Conservation (phyloP, 2,329 filamentous ascomycete species). For the Penicillium sclerotigenum region DNA sequence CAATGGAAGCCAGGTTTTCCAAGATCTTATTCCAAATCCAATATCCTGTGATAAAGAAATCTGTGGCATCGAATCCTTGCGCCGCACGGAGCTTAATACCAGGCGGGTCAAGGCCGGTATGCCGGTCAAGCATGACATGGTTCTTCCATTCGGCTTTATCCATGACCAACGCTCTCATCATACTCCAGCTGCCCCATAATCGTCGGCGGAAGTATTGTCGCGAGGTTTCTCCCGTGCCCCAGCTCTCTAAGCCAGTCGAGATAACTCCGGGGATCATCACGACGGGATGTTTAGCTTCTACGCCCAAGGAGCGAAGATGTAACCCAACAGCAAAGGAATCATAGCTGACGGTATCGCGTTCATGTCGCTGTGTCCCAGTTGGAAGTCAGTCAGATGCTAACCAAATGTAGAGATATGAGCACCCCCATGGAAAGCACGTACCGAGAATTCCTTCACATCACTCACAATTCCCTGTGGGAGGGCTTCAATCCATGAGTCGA, state of each 20-base stretch:
- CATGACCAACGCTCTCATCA: constrained; percentile 92
- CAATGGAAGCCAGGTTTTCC: constrained; percentile 91
- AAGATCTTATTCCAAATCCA: constrained; percentile 99
- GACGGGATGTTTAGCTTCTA: constrained; percentile 78
- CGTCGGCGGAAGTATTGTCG: constrained; percentile 90
- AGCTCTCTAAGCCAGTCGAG: constrained; percentile 92
- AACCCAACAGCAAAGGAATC: constrained; percentile 91
- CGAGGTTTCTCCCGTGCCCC: constrained; percentile 83
- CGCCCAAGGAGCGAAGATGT: constrained; percentile 75
- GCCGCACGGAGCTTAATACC: constrained; percentile 86
- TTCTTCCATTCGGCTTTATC: constrained; percentile 94
- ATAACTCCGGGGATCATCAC: constrained; percentile 98
- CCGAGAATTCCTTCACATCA: constrained; percentile 81
- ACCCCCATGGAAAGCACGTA: constrained; percentile 43
- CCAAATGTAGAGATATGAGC: neutral
- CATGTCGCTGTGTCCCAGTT: constrained; percentile 58
- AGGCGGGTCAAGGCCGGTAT: constrained; percentile 85
- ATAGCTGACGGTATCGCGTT: constrained; percentile 83
- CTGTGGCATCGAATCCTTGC: constrained; percentile 94
- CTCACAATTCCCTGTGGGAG: constrained; percentile 80
- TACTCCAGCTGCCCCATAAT: constrained; percentile 96
- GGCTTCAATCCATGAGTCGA: constrained; percentile 83
- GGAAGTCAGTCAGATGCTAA: constrained; percentile 10
- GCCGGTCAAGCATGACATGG: constrained; percentile 94
- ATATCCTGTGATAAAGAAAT: constrained; percentile 79